Evolutionary conservation across 257 asterid genomes (phyloP).

Genomic region (Solanum chmielewskii): DNA sequence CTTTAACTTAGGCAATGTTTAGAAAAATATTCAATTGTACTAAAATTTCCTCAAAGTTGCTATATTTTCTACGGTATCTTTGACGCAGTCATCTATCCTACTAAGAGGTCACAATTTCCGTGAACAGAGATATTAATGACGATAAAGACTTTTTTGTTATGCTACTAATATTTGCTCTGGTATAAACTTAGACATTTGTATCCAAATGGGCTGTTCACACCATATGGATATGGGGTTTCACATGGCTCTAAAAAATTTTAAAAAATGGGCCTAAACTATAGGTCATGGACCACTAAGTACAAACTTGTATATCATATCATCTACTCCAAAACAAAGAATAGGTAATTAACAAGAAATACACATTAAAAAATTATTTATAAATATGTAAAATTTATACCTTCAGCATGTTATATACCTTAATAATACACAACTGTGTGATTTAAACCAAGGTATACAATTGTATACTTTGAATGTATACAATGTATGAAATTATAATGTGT

Average conservation of each 20-base stretch:
- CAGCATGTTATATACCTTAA: not conserved
- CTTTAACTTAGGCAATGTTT: not conserved
- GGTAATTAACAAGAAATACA: not conserved
- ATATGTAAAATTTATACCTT: not conserved
- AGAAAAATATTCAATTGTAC: not conserved
- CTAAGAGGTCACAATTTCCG: not conserved
- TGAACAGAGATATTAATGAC: no score
- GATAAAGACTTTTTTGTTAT: no score
- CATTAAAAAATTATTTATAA: not conserved
- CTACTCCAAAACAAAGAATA: not conserved
- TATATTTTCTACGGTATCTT: not conserved
- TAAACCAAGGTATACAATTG: not conserved
- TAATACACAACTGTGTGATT: not conserved
- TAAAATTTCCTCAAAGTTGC: not conserved
- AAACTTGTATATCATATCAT: not conserved
- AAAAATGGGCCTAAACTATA: not conserved
- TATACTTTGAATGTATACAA: not conserved
- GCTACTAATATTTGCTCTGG: not conserved
- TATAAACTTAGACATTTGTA: not conserved
- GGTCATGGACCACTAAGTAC: not conserved
- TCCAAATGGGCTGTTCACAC: not conserved
- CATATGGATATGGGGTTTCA: not conserved
- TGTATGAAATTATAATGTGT: not conserved
- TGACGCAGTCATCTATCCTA: not conserved
- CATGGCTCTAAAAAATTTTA: not conserved